Percentiles rank a stretch among this genome's conserved stretches.
Evolutionary conservation across 257 asterid species (phyloP).

Genomic region (Buddleja alternifolia): DNA sequence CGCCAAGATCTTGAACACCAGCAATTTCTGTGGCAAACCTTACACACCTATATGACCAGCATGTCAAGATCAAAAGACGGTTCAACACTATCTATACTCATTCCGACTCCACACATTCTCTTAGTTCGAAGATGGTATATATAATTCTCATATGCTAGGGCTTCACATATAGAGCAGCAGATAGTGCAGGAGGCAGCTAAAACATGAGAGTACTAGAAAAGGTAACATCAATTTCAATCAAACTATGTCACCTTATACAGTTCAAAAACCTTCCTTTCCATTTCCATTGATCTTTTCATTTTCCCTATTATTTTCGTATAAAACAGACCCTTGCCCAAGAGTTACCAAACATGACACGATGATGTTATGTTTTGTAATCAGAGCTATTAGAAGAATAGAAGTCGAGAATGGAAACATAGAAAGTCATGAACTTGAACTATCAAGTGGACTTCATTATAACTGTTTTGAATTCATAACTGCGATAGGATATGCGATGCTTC

Average conservation of each 20-base stretch:
- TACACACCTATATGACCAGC: conserved; percentile 73
- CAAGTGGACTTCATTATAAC: not conserved
- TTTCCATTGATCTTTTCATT: not conserved
- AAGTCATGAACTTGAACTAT: not conserved
- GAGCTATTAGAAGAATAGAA: conserved; percentile 5
- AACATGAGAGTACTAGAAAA: not conserved
- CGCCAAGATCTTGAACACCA: conserved; percentile 97
- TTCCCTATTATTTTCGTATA: not conserved
- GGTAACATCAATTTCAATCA: not conserved
- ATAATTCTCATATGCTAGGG: conserved; percentile 6
- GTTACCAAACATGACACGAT: not conserved
- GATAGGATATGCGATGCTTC: not conserved
- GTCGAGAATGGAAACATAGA: not conserved
- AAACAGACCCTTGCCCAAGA: not conserved
- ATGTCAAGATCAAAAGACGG: conserved; percentile 31
- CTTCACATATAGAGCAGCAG: conserved; percentile 13
- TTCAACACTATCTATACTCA: conserved; percentile 17
- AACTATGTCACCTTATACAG: not conserved
- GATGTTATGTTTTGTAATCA: not conserved
- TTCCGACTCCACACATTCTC: conserved; percentile 5
- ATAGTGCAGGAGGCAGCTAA: not conserved
- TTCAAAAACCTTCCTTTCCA: not conserved
- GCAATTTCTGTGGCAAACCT: conserved; percentile 95
- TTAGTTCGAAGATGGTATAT: too few relatives aligned
- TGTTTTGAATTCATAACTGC: conserved; percentile 9